Percentiles rank a stretch among this genome's conserved stretches.
Evolutionary conservation across 257 asterid genomes (phyloP).

Genomic region (Linaria vulgaris): DNA sequence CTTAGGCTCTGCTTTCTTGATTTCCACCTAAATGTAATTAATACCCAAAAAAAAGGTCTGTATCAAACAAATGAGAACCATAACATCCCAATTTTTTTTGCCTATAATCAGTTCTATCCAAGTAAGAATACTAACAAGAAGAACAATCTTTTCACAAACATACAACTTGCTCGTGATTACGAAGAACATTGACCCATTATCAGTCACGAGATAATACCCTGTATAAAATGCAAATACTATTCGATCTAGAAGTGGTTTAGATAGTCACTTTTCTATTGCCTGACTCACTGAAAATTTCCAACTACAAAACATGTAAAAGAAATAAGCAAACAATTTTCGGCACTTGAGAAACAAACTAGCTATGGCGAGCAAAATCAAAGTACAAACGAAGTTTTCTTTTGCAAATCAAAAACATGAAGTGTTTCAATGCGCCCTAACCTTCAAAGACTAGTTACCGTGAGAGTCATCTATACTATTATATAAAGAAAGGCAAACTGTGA

Average conservation of each 20-base stretch:
- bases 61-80: too few relatives aligned
- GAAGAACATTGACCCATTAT: too few relatives aligned
- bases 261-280: too few relatives aligned
- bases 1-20: constrained; percentile 70
- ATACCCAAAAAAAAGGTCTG: not conserved
- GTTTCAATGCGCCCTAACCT: not conserved
- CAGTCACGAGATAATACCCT: too few relatives aligned
- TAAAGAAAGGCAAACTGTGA: too few relatives aligned
- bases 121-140: not conserved
- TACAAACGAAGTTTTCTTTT: not conserved
- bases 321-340: not conserved
- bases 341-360: not conserved
- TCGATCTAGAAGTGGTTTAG: too few relatives aligned
- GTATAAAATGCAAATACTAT: too few relatives aligned
- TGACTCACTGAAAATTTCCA: too few relatives aligned
- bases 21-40: constrained; percentile 46
- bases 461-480: not conserved
- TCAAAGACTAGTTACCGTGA: not conserved
- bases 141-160: not conserved
- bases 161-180: not conserved
- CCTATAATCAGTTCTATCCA: not conserved
- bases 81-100: too few relatives aligned
- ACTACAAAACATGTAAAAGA: too few relatives aligned
- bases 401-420: not conserved
- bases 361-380: not conserved